Percentiles rank a stretch among this genome's conserved stretches.
Evolutionary conservation across 805 yeast genomes (phyloP).

Genomic region (Tetrapisispora pingtungensis): DNA sequence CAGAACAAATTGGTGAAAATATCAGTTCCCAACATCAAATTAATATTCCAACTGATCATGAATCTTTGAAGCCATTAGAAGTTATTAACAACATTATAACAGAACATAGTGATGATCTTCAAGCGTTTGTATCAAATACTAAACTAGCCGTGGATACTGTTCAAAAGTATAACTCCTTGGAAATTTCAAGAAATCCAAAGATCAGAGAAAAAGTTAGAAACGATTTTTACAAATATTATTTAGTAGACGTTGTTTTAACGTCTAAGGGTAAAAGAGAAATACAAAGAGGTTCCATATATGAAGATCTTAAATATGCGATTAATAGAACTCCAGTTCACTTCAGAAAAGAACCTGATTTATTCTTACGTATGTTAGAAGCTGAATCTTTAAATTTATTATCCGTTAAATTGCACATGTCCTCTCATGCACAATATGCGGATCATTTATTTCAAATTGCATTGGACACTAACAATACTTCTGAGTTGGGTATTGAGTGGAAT

Average conservation of each 20-base stretch:
- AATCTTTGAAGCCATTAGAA: conserved; percentile 48
- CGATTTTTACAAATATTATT: conserved; percentile 53
- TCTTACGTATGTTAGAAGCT: conserved; percentile 85
- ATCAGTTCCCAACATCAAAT: conserved; percentile 56
- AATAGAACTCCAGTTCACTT: conserved; percentile 73
- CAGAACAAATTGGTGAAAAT: conserved; percentile 75
- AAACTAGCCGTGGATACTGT: conserved; percentile 63
- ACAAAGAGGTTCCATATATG: conserved; percentile 69
- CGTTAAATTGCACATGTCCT: conserved; percentile 45
- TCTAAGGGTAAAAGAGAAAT: conserved; percentile 75
- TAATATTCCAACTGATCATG: conserved; percentile 59
- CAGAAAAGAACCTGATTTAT: conserved; percentile 64
- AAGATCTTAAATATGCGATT: conserved; percentile 83
- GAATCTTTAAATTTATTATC: conserved; percentile 67
- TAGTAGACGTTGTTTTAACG: conserved; percentile 64
- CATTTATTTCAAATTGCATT: conserved; percentile 44
- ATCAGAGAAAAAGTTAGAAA: conserved; percentile 60
- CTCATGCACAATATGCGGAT: conserved; percentile 32
- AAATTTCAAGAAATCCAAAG: conserved; percentile 69
- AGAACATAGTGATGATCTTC: conserved; percentile 27
- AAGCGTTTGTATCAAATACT: conserved; percentile 38
- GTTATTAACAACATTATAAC: conserved; percentile 37
- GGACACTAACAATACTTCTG: conserved; percentile 71
- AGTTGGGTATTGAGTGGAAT: conserved; percentile 73
- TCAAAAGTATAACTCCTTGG: conserved; percentile 66